Base-by-base conservation (phyloP, 345 rosid species). In the Moricandia moricandioides region DNA sequence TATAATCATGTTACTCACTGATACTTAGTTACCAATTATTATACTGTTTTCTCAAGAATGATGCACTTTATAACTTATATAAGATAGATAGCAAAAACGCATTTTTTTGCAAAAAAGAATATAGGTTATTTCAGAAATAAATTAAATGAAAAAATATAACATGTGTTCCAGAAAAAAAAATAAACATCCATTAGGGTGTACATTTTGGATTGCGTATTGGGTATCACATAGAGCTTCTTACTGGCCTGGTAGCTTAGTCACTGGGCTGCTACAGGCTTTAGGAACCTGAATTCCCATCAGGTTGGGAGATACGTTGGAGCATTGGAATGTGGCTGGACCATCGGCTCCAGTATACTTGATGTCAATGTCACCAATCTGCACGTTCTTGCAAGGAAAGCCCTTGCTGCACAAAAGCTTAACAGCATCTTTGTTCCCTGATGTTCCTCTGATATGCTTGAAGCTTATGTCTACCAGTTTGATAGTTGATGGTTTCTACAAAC, bases 321-420 rank as follows among this genome's bases (percentile, higher is more conserved):
- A 87, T 16, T 65, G 68, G 31, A 84, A 86, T 0, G 51, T 47
- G 0, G 85, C 73, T 0, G 76, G 61, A 6, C 82, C 86, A 0
- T 63, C 73, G 1, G 65, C 37, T 43, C 88, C 86, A 0, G 8
- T 60, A 35, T 84, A 86, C 37, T 30, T 62, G 34, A 86, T 33
- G 67, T 84, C n/a, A 26, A 88, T 65, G 77, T 85, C 75, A 13
- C 76, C 56, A 1, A 85, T 4, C 60, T 75, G 74, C n/a, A 86
- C 86, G 6, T 78, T 72, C 63, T 79, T 29, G 62, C 87, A 85
- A 0, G 87, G 87, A 3, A 70, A 6, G 1, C 83, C 83, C 24
- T 59, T 76, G 78, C 88, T 85, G 62, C 91, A 89, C 14, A 56
- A 34, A 12, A 89, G 72, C 78, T 71, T 87, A 57, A 85, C 84